Base-by-base conservation (phyloP, 2,329 filamentous ascomycete genomes). In the Pseudocercospora pini-densiflorae region DNA sequence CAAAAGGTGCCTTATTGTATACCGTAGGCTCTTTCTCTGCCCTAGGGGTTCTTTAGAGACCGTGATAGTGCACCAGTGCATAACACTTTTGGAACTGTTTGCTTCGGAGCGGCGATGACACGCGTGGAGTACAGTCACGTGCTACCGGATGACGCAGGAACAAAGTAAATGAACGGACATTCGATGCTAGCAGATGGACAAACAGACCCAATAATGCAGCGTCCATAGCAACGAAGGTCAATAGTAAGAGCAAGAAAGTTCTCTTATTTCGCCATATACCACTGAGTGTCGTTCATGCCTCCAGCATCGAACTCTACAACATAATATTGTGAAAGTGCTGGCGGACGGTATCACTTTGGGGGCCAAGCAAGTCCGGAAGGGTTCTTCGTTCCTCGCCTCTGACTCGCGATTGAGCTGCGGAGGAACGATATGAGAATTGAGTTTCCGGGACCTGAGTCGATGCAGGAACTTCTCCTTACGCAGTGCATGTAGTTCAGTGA, bases 391-490 rank as follows among this genome's bases (percentile, higher is more conserved):
- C 36, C n/a, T 16, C 36, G 8, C 36, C 36, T 3, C 36, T 54
- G 51, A 54, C 21, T 54, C 51, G 51, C 24, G 51, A 27, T 14
- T 2, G 3, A 8, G 16, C 9, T n/a, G 24, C 7, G 51, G 51
- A 54, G 51, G 51, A 54, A 54, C 51, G 51, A 29, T 54, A 29
- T 12, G 10, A 24, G 21, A 29, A 54, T 54, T 54, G 51, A 29
- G 19, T 54, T 54, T 54, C 24, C 7, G 47, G 51, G 21, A 54
- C 51, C 24, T 54, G 51, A 54, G 51, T 54, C 51, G 51, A 54
- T 10, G 51, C 51, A 24, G 51, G 51, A 54, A 54, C 51, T 54
- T 54, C 51, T 54, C 51, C 51, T 31, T 29, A 54, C 51, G 24
- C 51, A n/a, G 51, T n/a, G 24, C 51, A 54, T 29, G 51, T 54